Conservation (phyloP, 345 rosid species). For the Ceriops decandra region DNA sequence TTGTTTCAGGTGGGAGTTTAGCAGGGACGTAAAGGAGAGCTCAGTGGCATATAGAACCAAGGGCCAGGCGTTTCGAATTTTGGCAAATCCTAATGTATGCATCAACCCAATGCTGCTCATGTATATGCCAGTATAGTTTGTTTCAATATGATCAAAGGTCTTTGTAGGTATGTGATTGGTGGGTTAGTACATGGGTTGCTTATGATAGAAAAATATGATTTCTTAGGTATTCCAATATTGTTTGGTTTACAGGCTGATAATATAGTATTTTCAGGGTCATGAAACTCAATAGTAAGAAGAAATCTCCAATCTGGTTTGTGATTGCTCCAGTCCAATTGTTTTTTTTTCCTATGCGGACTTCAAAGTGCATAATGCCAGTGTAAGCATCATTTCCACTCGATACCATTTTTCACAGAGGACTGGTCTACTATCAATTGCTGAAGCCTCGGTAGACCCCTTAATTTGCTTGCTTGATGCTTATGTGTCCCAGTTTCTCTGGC, state of each 20-base stretch:
- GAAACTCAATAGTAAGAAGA: not conserved
- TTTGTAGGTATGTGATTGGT: conserved; percentile 34
- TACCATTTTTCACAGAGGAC: too few species aligned
- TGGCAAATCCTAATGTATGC: conserved; percentile 73
- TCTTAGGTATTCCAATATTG: conserved; percentile 10
- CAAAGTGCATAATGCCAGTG: too few species aligned
- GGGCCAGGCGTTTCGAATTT: conserved; percentile 51
- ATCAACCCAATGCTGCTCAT: conserved; percentile 35
- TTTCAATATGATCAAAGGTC: conserved; percentile 34
- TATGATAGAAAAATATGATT: conserved; percentile 6
- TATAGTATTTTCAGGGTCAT: not conserved
- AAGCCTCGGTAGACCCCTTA: too few species aligned
- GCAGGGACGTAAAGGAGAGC: conserved; percentile 32
- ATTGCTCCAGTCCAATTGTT: not conserved
- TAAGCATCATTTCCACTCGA: too few species aligned
- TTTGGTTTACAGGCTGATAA: not conserved
- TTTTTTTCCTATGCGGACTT: too few species aligned
- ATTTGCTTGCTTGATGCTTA: not conserved
- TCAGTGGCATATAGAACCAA: conserved; percentile 35
- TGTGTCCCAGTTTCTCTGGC: not conserved
- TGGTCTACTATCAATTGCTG: too few species aligned
- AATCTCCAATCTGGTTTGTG: not conserved
- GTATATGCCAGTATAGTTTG: conserved; percentile 25
- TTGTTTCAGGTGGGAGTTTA: conserved; percentile 40
- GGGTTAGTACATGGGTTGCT: conserved; percentile 17